Evolutionary conservation across 805 yeast genomes (phyloP), one percentile per base, ranked within the genome.

Genomic region (Metschnikowia continentalis): DNA sequence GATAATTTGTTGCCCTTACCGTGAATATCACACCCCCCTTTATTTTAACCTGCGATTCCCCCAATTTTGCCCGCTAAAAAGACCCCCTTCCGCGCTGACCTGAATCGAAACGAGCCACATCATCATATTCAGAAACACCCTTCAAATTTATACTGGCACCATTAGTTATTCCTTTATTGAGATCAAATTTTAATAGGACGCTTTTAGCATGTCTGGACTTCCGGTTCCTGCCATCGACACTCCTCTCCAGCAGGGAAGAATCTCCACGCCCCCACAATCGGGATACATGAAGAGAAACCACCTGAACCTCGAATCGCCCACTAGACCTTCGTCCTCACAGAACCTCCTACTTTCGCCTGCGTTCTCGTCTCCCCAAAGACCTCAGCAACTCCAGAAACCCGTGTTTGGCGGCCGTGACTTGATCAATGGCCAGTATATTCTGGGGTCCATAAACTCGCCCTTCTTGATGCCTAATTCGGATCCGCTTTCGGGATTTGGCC

Each of bases 281-380:
- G 55, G 61, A 14, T 48, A 56, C 49, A 48, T 57, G 37, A 54
- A 60, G 39, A 53, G 61, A 32, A 51, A 51, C 48, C 51, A 46
- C 45, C 48, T 53, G 15, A 50, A 48, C 35, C 52, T 55, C 17
- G 64, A 58, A 33, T 63, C 69, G 2, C 64, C 67, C 35, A 50
- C 58, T 15, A 36, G 58, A 13, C 35, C 38, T 8, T 22, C 39
- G 19, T 41, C 47, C 20, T 39, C 49, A 35, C 57, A 48, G 46
- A 51, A 42, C 46, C 64, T 22, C 52, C 66, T 70, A 10, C 59
- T 73, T 42, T 70, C 75, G 11, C 78, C 78, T 1, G 75, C 75
- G 73, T 72, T 75, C 54, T 78, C 82, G 7, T 78, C 82, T 13
- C 84, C 84, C 6, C 79, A 74, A 43, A 66, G 59, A 42, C 60